Percentiles rank a stretch among this genome's conserved stretches.
Evolutionary conservation across 1,139 yeast species (phyloP).

Genomic region (Candida smagusa): DNA sequence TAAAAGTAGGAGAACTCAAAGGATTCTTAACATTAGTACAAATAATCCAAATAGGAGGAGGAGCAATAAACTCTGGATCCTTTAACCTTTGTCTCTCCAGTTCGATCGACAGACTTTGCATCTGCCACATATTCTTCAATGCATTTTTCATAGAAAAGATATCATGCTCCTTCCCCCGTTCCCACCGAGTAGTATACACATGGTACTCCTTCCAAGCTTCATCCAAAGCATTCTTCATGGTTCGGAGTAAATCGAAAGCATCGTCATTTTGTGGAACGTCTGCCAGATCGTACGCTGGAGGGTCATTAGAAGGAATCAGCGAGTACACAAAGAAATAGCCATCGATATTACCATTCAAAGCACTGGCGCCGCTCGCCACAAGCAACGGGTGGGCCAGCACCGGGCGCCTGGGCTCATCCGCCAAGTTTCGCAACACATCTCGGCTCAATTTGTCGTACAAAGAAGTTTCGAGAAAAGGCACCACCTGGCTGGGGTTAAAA

Average conservation of each 20-base stretch:
- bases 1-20: conserved; percentile 54
- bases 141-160: conserved; percentile 57
- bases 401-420: conserved; percentile 62
- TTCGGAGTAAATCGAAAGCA: conserved; percentile 44
- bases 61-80: conserved; percentile 38
- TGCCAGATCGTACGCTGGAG: conserved; percentile 42
- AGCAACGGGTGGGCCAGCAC: conserved; percentile 65
- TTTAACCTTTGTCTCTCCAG: conserved; percentile 12
- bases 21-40: conserved; percentile 59
- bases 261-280: conserved; percentile 14
- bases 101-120: conserved; percentile 22
- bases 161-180: conserved; percentile 63
- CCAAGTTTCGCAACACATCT: conserved; percentile 57
- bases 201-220: conserved; percentile 75
- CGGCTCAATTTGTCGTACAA: conserved; percentile 58
- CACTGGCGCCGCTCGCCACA: conserved; percentile 77
- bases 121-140: conserved; percentile 56
- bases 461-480: conserved; percentile 73
- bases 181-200: conserved; percentile 53
- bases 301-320: conserved; percentile 57
- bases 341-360: conserved; percentile 67
- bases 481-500: conserved; percentile 58
- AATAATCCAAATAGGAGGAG: conserved; percentile 66
- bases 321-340: conserved; percentile 70
- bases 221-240: conserved; percentile 51